Percentiles rank a stretch among this genome's conserved stretches.
phyloP scores from a whole-genome alignment of 257 asterid genomes.

The Solanum dulcamara region DNA sequence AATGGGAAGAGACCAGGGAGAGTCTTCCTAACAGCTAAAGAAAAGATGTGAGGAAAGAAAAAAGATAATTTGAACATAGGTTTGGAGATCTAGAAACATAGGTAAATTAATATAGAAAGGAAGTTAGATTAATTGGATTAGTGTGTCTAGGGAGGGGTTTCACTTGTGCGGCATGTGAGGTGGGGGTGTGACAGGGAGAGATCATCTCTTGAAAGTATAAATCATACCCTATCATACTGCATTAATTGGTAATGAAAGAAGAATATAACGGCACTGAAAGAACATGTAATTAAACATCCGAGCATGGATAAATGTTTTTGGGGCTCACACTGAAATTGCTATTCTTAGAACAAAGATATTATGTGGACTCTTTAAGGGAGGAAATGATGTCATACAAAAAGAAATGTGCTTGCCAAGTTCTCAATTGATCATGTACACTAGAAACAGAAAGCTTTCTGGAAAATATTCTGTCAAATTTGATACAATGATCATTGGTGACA shows the following conservation, averaged over 20 bases:
- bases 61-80: neutral
- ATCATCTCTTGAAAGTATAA: neutral
- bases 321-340: neutral
- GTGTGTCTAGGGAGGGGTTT: neutral
- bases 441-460: neutral
- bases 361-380: neutral
- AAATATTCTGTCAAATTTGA: neutral
- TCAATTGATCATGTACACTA: neutral
- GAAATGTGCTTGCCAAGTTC: neutral
- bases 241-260: neutral
- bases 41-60: neutral
- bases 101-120: neutral
- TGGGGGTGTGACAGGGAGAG: neutral
- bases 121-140: neutral
- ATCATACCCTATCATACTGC: neutral
- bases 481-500: neutral
- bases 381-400: neutral
- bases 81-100: neutral
- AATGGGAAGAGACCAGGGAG: neutral
- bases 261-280: neutral
- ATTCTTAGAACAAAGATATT: neutral
- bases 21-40: neutral
- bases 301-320: neutral
- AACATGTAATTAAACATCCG: neutral
- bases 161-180: neutral